A percentile compares a stretch with the other conserved stretches of the same genome.
Conservation (phyloP, 345 rosid species). For the Euphorbia lathyris region DNA sequence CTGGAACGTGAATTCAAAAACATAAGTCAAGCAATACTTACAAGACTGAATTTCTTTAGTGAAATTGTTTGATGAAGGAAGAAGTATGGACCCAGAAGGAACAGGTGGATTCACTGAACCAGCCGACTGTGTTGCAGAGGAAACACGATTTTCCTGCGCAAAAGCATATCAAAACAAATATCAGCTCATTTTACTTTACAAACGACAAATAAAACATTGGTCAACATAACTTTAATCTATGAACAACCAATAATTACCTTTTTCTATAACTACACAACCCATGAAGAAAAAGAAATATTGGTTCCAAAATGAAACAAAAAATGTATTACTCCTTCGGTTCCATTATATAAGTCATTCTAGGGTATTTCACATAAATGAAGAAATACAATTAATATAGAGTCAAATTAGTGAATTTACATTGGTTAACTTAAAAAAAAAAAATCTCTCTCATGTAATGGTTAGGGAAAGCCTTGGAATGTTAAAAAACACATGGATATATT, state of each 20-base stretch:
- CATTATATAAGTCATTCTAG: too few species aligned
- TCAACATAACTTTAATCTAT: background rate
- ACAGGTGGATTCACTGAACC: constrained; percentile 33
- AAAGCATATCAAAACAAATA: background rate
- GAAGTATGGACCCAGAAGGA: constrained; percentile 15
- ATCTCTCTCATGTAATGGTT: too few species aligned
- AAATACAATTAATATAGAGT: too few species aligned
- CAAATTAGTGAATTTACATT: too few species aligned
- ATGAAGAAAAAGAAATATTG: too few species aligned
- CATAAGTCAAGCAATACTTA: constrained; percentile 14
- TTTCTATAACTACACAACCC: too few species aligned
- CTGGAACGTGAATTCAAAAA: background rate
- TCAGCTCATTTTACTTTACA: background rate
- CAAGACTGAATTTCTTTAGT: constrained; percentile 42
- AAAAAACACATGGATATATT: too few species aligned
- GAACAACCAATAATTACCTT: background rate
- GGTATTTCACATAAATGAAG: too few species aligned
- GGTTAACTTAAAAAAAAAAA: too few species aligned
- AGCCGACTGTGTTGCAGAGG: constrained; percentile 25
- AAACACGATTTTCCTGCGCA: constrained; percentile 36
- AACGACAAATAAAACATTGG: background rate
- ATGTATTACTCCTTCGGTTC: too few species aligned
- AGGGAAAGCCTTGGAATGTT: too few species aligned
- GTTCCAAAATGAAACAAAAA: background rate
- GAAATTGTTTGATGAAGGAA: constrained; percentile 26